Evolutionary conservation across 2,329 filamentous ascomycete genomes (phyloP), one percentile per base, ranked within the genome.

Genomic region (Falciphora oryzae): DNA sequence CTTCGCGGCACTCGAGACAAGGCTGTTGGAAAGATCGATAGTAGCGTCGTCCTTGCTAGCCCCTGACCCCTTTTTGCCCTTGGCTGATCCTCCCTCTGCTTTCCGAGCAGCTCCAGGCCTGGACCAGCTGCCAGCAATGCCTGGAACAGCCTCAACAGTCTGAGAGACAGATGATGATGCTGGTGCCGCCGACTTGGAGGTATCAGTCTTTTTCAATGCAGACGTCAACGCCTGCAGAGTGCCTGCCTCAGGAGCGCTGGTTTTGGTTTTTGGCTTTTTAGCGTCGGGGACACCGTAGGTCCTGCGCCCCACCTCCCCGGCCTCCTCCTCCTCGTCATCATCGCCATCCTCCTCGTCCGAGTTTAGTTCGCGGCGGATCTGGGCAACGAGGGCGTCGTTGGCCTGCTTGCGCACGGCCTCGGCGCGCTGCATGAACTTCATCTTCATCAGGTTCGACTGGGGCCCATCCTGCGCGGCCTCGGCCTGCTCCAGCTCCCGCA

Each of bases 371-470:
- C 86, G 85, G 61, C 88, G 84, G 61, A 97, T 85, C 69, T 87
- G 82, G 57, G 81, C 83, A 16, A 92, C 79, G 65, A 92, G 85
- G 65, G 91, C 89, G 70, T 97, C 91, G 69, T 98, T 97, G 65
- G 87, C 85, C 67, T 89, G 86, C 75, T 89, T 93, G 71, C 87
- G 87, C 53, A 87, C 83, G 32, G 89, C 90, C 72, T 97, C 93
- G 1, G 93, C 92, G 69, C 89, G 92, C 71, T 89, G 87, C 95
- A 99, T 98, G 74, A 99, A 99, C 67, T 92, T 91, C 89, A 99
- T 92, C 63, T 85, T 84, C 76, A 91, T 87, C 8, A 99, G 79
- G 70, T 86, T 89, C 18, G 89, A 88, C 69, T 84, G 81, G 0
- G 85, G 84, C 18, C 81, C 77, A 11, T 78, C 73, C 44, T 79